Evolutionary conservation across 305 asterid species (phyloP).

Genomic region (Solanum hybrid): DNA sequence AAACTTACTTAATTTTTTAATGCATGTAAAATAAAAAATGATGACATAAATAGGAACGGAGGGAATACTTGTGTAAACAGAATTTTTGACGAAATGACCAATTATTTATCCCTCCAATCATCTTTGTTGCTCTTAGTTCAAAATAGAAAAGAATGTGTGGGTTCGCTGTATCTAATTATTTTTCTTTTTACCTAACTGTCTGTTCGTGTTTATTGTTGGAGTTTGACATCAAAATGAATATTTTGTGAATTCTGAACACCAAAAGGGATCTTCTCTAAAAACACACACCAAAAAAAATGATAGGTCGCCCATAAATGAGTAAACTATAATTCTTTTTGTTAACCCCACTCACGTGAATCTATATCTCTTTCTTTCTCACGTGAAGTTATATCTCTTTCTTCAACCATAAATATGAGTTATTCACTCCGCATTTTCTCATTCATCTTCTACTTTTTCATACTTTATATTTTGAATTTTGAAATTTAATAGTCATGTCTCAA

Average conservation of each 20-base stretch:
- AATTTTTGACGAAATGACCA: neutral
- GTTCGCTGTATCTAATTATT: neutral
- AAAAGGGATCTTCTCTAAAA: rapidly evolving
- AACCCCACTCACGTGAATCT: rapidly evolving
- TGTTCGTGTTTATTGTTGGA: neutral
- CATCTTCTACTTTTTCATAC: neutral
- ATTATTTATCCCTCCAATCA: neutral
- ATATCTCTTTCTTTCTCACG: neutral
- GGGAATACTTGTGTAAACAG: neutral
- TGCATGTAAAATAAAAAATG: too few relatives aligned
- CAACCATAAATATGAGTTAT: neutral
- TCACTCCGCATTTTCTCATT: neutral
- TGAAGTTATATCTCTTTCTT: neutral
- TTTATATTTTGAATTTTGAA: too few relatives aligned
- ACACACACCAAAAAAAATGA: neutral
- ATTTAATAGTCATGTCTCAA: neutral
- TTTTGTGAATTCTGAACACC: rapidly evolving
- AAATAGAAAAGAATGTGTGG: neutral
- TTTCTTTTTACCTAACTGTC: neutral
- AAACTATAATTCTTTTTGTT: neutral
- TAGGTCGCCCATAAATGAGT: rapidly evolving
- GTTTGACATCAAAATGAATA: rapidly evolving
- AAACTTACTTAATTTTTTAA: too few relatives aligned
- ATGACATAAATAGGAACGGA: too few relatives aligned
- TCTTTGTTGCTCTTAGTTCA: neutral